These are phyloP conservation scores for Hydnomerulius pinastri DNA, from an alignment of 768 basidiomycete genomes.

Conservation along the genomic window DNA sequence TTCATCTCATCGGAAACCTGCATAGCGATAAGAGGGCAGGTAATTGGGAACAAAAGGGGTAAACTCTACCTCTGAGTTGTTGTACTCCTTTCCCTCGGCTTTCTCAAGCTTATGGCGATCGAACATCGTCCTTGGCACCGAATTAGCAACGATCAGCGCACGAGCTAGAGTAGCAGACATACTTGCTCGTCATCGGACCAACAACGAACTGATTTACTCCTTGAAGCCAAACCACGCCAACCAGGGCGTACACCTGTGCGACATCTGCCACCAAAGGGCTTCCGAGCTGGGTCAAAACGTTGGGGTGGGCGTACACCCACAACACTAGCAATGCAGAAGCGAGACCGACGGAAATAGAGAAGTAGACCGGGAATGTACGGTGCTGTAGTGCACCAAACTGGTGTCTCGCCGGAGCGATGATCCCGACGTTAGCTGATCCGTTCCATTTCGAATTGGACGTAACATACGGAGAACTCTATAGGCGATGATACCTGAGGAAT, in stretches of 20 bases:
- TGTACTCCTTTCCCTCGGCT: constrained; percentile 66
- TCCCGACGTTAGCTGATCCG: too few species aligned
- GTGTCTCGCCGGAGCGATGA: constrained; percentile 52
- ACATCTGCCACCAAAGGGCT: constrained; percentile 59
- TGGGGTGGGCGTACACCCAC: constrained; percentile 61
- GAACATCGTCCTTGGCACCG: constrained; percentile 63
- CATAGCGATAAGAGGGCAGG: constrained; percentile 1
- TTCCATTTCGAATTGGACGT: neutral
- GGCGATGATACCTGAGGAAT: constrained; percentile 61
- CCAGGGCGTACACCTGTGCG: constrained; percentile 62
- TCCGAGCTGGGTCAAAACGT: constrained; percentile 48
- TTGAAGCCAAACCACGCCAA: constrained; percentile 45
- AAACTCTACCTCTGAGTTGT: constrained; percentile 59
- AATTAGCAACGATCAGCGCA: constrained; percentile 1
- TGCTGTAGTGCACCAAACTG: constrained; percentile 77
- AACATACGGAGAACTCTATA: constrained; percentile 57
- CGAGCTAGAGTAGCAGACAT: constrained; percentile 20
- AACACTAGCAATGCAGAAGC: constrained; percentile 55
- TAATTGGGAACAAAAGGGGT: constrained; percentile 9
- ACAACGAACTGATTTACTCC: constrained; percentile 66
- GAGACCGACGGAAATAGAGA: constrained; percentile 56
- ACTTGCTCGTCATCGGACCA: constrained; percentile 74
- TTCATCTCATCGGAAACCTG: constrained; percentile 74
- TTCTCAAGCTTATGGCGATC: constrained; percentile 73
- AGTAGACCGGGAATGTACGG: constrained; percentile 75